Evolutionary conservation across 1,139 yeast species (phyloP), one percentile per base, ranked within the genome.

Genomic region (Lodderomyces oxycetoniae): DNA sequence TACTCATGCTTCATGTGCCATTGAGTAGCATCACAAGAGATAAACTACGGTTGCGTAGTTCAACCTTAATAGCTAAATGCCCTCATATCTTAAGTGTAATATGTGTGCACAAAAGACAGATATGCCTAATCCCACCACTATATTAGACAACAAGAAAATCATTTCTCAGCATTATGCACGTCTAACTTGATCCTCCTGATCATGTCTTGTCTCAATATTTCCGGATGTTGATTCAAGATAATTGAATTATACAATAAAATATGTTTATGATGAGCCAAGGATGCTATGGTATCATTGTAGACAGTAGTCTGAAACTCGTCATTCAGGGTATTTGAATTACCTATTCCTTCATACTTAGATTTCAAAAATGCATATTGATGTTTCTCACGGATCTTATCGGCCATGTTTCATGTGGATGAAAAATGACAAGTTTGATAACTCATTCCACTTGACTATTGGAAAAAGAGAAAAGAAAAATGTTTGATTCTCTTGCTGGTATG

Each of bases 261-360:
- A 3, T 76, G 73, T 12, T 79, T 77, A 53, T 89, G 95, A 17
- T 84, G 82, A 17, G 78, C 72, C 34, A 86, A 57, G 12, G 84
- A 71, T 2, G 87, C 74, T 43, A 79, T 77, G 1, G 94, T 77
- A 52, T 93, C 97, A 43, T 84, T 64, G 33, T 77, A 79, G 1
- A 84, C 70, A 43, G 83, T 83, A 7, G 69, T 55, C 10, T 49
- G 26, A 35, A 61, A 64, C 46, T 60, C 58, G 55, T 64, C 50
- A 62, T 76, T 28, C 2, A 81, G 63, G 0, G 89, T 83, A 34
- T 79, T 82, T 1, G 87, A 65, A 47, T 78, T 69, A 0, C 95
- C 95, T 1, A 86, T 60, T 0, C 93, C 93, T 19, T 78, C 61
- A 48, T 79, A 79, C 43, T 83, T 74, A 17, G 74, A 51, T 50